Evolutionary conservation across 164 flowering plant genomes (phyloP), one percentile per base, ranked within the genome.

Genomic region (Nymphaea thermarum): DNA sequence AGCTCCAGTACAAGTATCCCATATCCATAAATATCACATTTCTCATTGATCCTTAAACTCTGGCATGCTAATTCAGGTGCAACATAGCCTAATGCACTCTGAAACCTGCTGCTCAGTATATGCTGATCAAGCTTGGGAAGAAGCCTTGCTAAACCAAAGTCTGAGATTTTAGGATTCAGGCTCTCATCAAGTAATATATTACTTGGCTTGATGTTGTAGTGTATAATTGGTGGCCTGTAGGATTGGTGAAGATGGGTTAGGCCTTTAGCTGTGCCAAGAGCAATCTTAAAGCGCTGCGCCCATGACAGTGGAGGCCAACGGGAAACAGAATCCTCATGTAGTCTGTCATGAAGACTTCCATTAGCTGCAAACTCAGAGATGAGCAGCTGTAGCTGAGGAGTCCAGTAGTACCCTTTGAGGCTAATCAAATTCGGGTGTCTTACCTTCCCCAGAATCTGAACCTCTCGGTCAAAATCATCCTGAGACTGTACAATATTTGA

Each of bases 21-120:
- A 63, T 81, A 94, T 0, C 93, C 90, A 42, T 85, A 91, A 0
- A 94, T 70, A 64, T 94, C 99, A 64, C 99, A 91, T 68, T 89
- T 94, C 75, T 94, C 99, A 12, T 83, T 88, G 10, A 91, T 85
- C 74, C 95, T 85, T 63, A 88, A 66, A 83, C 90, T 87, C 78
- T 87, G 96, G 73, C 99, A 91, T 7, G 93, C 89, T 44, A 94
- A 64, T 69, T 94, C 99, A 2, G 99, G 99, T 4, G 99, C 99
- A 62, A 86, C 84, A 65, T 91, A 94, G 16, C 99, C 99, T 18
- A 85, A 63, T 55, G 93, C 84, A 61, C 90, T 84, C 72, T 88
- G 93, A 71, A 87, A 87, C 62, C 96, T 80, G 79, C 77, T 86
- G 67, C 76, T 84, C 42, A 79, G 72, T 7, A 82, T 80, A 57